These are phyloP conservation scores for Metschnikowia colocasiae DNA, from an alignment of 805 yeast genomes.

Conservation along the genomic window DNA sequence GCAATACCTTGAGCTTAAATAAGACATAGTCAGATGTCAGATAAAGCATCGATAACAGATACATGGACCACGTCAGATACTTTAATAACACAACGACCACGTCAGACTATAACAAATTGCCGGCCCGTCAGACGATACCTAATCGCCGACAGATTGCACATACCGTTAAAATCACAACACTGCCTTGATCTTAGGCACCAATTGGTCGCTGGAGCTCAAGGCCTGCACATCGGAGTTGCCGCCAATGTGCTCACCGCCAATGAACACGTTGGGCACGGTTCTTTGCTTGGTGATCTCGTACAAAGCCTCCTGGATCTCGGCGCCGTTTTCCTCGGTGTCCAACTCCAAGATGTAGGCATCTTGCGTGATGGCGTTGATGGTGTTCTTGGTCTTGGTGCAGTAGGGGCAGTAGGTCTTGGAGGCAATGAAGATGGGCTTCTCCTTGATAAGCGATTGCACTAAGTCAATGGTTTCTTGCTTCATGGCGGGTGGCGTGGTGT, in stretches of 20 bases:
- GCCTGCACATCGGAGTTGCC: slow-evolving; percentile 89
- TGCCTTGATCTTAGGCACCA: slow-evolving; percentile 36
- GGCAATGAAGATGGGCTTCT: slow-evolving; percentile 72
- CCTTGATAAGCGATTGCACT: slow-evolving; percentile 61
- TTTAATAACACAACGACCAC: too few species aligned
- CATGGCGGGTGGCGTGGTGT: slow-evolving; percentile 45
- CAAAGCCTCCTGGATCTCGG: slow-evolving; percentile 29
- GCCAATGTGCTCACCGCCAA: slow-evolving; percentile 89
- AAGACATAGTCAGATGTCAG: too few species aligned
- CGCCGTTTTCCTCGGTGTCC: slow-evolving; percentile 25
- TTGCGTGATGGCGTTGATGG: slow-evolving; percentile 16
- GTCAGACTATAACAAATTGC: too few species aligned
- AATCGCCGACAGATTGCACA: too few species aligned
- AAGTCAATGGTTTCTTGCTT: slow-evolving; percentile 53
- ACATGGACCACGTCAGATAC: too few species aligned
- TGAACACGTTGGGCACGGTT: slow-evolving; percentile 91
- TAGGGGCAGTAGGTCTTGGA: slow-evolving; percentile 34
- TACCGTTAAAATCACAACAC: slow-evolving; percentile 20
- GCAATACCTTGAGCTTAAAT: too few species aligned
- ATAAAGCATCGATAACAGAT: too few species aligned
- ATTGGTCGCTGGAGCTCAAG: slow-evolving; percentile 58
- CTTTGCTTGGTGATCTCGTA: slow-evolving; percentile 75
- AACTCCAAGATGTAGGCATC: slow-evolving; percentile 44
- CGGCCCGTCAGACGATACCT: too few species aligned
- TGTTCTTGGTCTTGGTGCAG: slow-evolving; percentile 25